Evolutionary conservation across 1,139 yeast genomes (phyloP).

Genomic region (Saccharomyces hybrid): DNA sequence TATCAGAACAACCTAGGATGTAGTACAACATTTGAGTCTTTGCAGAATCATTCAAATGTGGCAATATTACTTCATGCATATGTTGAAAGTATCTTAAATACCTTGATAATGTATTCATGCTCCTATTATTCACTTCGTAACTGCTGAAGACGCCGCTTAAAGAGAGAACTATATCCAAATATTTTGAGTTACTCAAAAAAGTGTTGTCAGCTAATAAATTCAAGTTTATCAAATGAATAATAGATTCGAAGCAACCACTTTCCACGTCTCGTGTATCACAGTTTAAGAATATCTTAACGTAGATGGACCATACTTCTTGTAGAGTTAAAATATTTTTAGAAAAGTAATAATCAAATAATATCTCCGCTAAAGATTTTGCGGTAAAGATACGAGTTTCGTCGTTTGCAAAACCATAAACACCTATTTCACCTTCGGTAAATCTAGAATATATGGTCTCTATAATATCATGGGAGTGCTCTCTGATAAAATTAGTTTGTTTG

Average conservation of each 20-base stretch:
- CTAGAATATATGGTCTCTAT: constrained; percentile 14
- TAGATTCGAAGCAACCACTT: constrained; percentile 32
- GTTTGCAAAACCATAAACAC: constrained; percentile 26
- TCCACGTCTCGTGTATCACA: constrained; percentile 23
- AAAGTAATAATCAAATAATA: constrained; percentile 23
- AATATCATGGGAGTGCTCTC: constrained; percentile 16
- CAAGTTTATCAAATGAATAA: constrained; percentile 30
- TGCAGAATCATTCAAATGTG: constrained; percentile 24
- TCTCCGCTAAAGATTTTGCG: constrained; percentile 32
- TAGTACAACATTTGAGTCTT: constrained; percentile 22
- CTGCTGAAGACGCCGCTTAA: constrained; percentile 17
- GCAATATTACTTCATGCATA: constrained; percentile 22
- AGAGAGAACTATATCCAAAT: constrained; percentile 20
- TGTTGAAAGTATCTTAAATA: constrained; percentile 18
- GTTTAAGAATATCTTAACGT: constrained; percentile 27
- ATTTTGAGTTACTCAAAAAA: constrained; percentile 22
- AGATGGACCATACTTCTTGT: constrained; percentile 24
- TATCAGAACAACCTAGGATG: constrained; percentile 12
- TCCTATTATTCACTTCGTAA: constrained; percentile 9
- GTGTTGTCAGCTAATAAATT: constrained; percentile 22
- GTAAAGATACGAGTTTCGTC: constrained; percentile 28
- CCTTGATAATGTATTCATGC: constrained; percentile 18
- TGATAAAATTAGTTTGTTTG: constrained; percentile 18
- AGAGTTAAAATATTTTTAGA: constrained; percentile 14
- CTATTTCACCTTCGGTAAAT: constrained; percentile 22